These are phyloP conservation scores for Solanum virginianum DNA, from an alignment of 257 asterid species.

Conservation along the genomic window DNA sequence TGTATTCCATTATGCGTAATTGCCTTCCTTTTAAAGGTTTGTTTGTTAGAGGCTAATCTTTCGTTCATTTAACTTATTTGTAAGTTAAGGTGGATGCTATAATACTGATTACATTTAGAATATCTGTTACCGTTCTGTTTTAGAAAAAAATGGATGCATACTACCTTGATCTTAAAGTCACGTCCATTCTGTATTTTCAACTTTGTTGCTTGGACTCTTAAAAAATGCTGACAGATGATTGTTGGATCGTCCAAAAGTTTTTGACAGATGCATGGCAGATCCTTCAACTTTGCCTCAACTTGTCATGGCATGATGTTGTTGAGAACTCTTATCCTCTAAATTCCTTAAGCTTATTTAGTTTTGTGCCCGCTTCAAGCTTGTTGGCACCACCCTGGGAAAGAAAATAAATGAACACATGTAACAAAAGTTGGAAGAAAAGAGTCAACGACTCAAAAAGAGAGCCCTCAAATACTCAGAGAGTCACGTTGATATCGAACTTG, in stretches of 20 bases:
- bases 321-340: not conserved
- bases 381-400: not conserved
- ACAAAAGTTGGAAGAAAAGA: not conserved
- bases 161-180: not conserved
- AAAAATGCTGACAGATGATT: fast-evolving
- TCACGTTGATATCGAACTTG: not conserved
- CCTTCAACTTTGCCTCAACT: not conserved
- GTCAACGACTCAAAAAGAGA: not conserved
- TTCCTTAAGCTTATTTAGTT: not conserved
- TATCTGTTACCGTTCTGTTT: not conserved
- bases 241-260: not conserved
- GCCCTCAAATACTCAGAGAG: not conserved
- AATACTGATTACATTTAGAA: not conserved
- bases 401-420: not conserved
- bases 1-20: constrained; percentile 77
- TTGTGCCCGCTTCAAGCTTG: not conserved
- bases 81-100: not conserved
- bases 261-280: not conserved
- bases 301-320: not conserved
- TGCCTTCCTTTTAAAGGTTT: constrained; percentile 71
- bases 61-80: not conserved
- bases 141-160: not conserved
- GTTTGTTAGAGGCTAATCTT: not conserved
- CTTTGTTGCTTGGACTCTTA: not conserved
- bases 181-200: not conserved